Conservation (phyloP, 169 alveolate genomes). For the Eimeria tenella region DNA sequence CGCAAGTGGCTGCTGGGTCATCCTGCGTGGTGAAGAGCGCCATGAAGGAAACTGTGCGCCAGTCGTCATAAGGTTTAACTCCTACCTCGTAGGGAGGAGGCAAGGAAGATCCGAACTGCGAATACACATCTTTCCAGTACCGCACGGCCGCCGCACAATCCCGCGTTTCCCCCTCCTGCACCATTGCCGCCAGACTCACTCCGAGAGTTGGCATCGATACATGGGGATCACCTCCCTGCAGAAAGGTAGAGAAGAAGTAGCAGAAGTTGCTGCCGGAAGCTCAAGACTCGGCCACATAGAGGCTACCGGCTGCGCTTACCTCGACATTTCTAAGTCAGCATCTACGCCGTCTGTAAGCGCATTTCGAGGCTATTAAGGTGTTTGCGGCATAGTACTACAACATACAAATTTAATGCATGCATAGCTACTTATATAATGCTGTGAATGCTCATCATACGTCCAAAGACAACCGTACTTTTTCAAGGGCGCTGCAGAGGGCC, state of each 20-base stretch:
- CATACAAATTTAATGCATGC: too few relatives aligned
- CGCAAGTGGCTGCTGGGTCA: too few relatives aligned
- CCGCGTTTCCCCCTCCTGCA: not conserved
- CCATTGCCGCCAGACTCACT: not conserved
- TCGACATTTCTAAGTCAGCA: too few relatives aligned
- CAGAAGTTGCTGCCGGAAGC: too few relatives aligned
- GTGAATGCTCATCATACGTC: too few relatives aligned
- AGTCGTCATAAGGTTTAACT: not conserved
- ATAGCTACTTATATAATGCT: too few relatives aligned
- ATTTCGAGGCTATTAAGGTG: too few relatives aligned
- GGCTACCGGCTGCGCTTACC: too few relatives aligned
- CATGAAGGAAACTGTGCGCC: not conserved
- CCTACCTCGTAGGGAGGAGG: not conserved
- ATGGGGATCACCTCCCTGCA: not conserved
- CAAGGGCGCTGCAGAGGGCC: not conserved
- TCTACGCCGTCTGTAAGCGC: too few relatives aligned
- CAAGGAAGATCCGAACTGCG: not conserved
- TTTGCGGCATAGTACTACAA: too few relatives aligned
- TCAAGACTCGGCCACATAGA: too few relatives aligned
- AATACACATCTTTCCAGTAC: not conserved
- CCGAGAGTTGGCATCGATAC: not conserved
- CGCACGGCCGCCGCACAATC: not conserved
- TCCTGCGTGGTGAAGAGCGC: not conserved
- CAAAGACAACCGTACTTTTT: not conserved
- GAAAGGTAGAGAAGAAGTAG: too few relatives aligned